Evolutionary conservation across 2,329 filamentous ascomycete species (phyloP).

Genomic region (Colletotrichum neosansevieriae): DNA sequence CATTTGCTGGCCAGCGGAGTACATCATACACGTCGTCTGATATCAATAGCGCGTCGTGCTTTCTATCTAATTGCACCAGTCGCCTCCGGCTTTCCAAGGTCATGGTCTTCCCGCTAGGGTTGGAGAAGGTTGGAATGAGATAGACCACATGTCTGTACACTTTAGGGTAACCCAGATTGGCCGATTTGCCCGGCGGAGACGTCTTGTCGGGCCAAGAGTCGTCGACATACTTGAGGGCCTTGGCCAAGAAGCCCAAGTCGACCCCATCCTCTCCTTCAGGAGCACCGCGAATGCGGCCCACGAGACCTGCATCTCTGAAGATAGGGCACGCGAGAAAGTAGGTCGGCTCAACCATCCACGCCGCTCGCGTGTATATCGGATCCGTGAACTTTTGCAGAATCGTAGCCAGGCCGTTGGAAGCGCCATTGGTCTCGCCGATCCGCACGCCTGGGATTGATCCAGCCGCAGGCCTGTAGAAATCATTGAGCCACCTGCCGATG

Average conservation of each 20-base stretch:
- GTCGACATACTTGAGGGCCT: conserved; percentile 51
- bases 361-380: conserved; percentile 76
- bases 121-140: conserved; percentile 87
- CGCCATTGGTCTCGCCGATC: conserved; percentile 86
- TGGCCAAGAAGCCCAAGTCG: conserved; percentile 71
- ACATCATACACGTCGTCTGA: conserved; percentile 96
- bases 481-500: conserved; percentile 76
- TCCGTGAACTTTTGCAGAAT: conserved; percentile 86
- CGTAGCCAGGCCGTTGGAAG: conserved; percentile 83
- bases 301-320: conserved; percentile 46
- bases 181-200: neutral
- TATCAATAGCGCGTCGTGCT: conserved; percentile 83
- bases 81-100: conserved; percentile 73
- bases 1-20: conserved; percentile 75
- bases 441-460: conserved; percentile 60
- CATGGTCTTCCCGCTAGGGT: conserved; percentile 89
- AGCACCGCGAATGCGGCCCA: conserved; percentile 70
- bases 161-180: conserved; percentile 66
- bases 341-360: conserved; percentile 86
- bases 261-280: conserved; percentile 84
- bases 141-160: conserved; percentile 91
- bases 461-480: conserved; percentile 63
- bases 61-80: conserved; percentile 79
- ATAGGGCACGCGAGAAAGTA: conserved; percentile 86
- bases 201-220: neutral